Evolutionary conservation across 2,329 filamentous ascomycete species (phyloP), one percentile per base, ranked within the genome.

Genomic region (Colletotrichum siamense): DNA sequence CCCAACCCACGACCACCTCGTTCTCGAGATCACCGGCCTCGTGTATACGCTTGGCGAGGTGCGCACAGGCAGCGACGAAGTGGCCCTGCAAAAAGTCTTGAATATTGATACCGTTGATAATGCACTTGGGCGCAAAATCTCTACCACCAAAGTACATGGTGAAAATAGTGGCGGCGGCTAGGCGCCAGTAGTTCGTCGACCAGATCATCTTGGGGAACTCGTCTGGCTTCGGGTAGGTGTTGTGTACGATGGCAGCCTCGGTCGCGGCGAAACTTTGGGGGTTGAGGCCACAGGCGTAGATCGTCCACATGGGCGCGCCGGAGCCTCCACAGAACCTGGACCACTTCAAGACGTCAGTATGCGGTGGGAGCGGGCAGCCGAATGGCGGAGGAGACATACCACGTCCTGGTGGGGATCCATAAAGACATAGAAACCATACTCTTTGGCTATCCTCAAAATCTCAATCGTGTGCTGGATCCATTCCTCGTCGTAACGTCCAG

Each of bases 331-430:
- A 96, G 82, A 97, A 97, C 71, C 97, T 91, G 39, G 96, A 98
- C 97, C 97, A 99, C 93, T 95, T 8, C 64, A 44, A 55, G 62
- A 22, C 18, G 66, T 86, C 73, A 87, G 82, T 65, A 81, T 30
- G 32, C 18, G 24, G 26, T 9, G 18, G n/a, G 34, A 22, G 30
- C 34, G 26, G 6, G 63, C 8, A 26, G n/a, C 24, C 7, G 36
- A 2, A 6, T 3, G 8, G 36, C 15, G 12, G 30, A 22, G 15
- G 39, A 71, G 77, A 91, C 93, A 79, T 90, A 95, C 94, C 80
- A 99, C 96, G 87, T 99, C 97, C 88, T 99, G 97, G 84, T 99
- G 97, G 24, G 98, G 96, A 81, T 99, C 98, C 95, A 99, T 98
- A 83, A 98, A 99, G 66, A 99, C 90, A 82, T 98, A 98, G 84